Evolutionary conservation across 2,329 filamentous ascomycete genomes (phyloP), one percentile per base, ranked within the genome.

Genomic region (Pestalotiopsis sp.): DNA sequence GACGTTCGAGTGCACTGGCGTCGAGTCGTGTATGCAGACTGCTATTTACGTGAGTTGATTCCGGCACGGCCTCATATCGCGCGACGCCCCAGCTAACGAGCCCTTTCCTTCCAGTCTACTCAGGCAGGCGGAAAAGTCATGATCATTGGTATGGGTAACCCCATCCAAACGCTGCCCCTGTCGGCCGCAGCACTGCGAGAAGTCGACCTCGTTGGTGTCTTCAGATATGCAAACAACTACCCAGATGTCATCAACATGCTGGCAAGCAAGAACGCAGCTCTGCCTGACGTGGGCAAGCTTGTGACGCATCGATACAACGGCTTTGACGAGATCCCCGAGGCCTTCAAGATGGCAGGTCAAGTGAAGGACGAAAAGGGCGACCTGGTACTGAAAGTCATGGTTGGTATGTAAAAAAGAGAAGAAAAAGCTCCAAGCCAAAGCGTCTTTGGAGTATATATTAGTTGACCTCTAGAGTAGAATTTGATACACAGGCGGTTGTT

Each of bases 91-190:
- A n/a, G 14, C 12, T 0, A 23, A 20, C 64, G 71, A 39, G 7
- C 7, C 41, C 12, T 25, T 39, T 13, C 3, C 13, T 2, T 2
- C 1, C n/a, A 87, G 85, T 79, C 85, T 2, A 90, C 90, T 14
- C 85, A 86, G 70, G 88, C 91, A 0, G 92, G 92, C 55, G 92
- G 92, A 67, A 90, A 90, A 73, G 84, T 94, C 63, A 86, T 94
- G 78, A 90, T 94, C 78, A 91, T 95, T 27, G 92, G 92, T 66
- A 94, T 94, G 92, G 92, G 92, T 49, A 92, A 88, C 4, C 92
- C 92, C 0, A 87, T 93, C 65, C 91, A 94, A 78, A 93, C 91
- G 0, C 84, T 94, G 1, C 92, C 92, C 1, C 82, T 95, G 60
- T 92, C 90, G 7, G 90, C 91, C 4, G 92, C 92, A 3, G 91